Conservation (phyloP, 352 stramenopile genomes). For the Globisporangium sylvaticum region DNA sequence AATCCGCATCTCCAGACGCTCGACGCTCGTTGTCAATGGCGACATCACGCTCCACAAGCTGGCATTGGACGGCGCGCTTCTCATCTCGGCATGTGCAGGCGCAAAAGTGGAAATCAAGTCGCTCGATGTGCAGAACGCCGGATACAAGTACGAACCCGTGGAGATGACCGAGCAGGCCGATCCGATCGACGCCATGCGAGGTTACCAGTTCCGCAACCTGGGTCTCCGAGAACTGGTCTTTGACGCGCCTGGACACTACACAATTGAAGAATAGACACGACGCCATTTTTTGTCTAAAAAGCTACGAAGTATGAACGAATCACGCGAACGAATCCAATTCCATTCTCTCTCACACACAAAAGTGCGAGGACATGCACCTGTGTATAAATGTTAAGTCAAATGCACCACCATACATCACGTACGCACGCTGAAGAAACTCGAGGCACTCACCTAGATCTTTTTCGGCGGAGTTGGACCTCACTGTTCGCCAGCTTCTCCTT, state of each 20-base stretch:
- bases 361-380: neutral
- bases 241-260: slow-evolving; percentile 40
- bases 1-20: slow-evolving; percentile 39
- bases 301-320: neutral
- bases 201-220: slow-evolving; percentile 38
- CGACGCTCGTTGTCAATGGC: slow-evolving; percentile 53
- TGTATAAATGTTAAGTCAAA: slow-evolving; percentile 10
- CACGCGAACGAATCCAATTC: neutral
- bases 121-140: slow-evolving; percentile 43
- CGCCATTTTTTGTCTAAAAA: neutral
- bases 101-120: slow-evolving; percentile 39
- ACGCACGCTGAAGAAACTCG: neutral
- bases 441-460: neutral
- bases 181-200: slow-evolving; percentile 51
- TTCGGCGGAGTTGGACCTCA: neutral
- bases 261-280: slow-evolving; percentile 32
- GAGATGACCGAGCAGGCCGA: slow-evolving; percentile 14
- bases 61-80: slow-evolving; percentile 44
- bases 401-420: slow-evolving; percentile 3
- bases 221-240: slow-evolving; percentile 45
- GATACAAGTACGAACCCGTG: slow-evolving; percentile 36
- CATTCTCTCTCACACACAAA: neutral
- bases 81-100: slow-evolving; percentile 37
- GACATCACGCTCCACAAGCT: slow-evolving; percentile 41
- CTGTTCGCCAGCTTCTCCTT: neutral